These are phyloP conservation scores for Pythium dissotocum DNA, from an alignment of 352 stramenopile species.

Conservation along the genomic window DNA sequence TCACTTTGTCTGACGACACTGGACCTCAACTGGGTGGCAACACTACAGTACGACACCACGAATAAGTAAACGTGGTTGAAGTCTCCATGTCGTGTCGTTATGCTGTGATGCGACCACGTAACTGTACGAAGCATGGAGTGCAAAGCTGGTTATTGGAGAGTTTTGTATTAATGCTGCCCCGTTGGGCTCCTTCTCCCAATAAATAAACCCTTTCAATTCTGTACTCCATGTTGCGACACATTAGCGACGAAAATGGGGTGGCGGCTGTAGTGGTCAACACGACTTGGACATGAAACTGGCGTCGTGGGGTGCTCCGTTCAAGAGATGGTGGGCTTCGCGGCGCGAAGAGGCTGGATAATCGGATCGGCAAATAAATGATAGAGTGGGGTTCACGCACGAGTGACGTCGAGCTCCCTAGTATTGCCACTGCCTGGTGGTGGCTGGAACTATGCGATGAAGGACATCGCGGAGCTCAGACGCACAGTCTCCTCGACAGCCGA, in stretches of 20 bases:
- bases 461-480: slow-evolving; percentile 74
- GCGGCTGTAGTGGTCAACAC: neutral
- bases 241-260: neutral
- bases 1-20: no score
- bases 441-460: slow-evolving; percentile 48
- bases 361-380: slow-evolving; percentile 7
- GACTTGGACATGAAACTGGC: neutral
- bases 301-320: neutral
- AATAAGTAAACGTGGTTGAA: no score
- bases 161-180: slow-evolving; percentile 10
- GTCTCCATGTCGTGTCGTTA: no score
- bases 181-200: slow-evolving; percentile 12
- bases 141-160: neutral
- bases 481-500: slow-evolving; percentile 73
- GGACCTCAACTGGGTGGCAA: no score
- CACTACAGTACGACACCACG: no score
- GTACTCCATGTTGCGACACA: neutral
- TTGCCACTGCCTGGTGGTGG: neutral
- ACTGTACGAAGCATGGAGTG: no score
- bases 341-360: slow-evolving; percentile 4
- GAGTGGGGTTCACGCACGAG: neutral
- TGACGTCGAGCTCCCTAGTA: neutral
- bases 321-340: neutral
- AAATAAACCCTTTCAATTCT: slow-evolving; percentile 18
- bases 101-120: no score